These are phyloP conservation scores for Neofusicoccum cordaticola DNA, from an alignment of 2,329 filamentous ascomycete species.

Conservation along the genomic window DNA sequence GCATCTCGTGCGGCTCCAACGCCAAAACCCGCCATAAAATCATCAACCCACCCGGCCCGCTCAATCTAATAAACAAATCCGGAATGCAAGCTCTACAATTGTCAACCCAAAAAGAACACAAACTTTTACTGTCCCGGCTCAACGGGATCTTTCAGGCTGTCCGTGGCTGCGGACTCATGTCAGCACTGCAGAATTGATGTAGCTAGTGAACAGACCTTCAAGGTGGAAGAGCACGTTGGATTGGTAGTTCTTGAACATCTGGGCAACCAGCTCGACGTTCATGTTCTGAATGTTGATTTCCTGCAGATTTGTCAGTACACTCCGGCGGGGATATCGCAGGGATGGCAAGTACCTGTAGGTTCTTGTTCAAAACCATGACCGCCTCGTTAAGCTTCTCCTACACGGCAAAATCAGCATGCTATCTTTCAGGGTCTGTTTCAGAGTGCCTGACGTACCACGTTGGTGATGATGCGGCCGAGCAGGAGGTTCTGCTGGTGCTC, in stretches of 20 bases:
- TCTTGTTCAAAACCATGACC: constrained; percentile 87
- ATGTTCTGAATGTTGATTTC: constrained; percentile 99
- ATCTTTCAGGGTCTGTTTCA: neutral
- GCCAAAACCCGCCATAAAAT: neutral
- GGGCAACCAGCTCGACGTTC: constrained; percentile 95
- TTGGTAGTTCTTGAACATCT: constrained; percentile 99
- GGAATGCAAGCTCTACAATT: neutral
- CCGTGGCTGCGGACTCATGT: constrained; percentile 60
- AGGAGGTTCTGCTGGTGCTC: constrained; percentile 95
- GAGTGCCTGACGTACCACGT: constrained; percentile 70
- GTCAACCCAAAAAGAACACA: neutral
- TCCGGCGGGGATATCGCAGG: neutral
- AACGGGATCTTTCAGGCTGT: constrained; percentile 75
- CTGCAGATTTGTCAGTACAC: constrained; percentile 43
- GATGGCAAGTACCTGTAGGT: constrained; percentile 64
- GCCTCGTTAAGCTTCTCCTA: constrained; percentile 98
- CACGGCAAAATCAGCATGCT: neutral
- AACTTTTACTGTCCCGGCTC: constrained; percentile 23
- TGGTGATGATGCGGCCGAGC: constrained; percentile 92
- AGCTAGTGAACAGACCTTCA: constrained; percentile 64
- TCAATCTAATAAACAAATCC: no score
- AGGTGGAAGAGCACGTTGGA: constrained; percentile 96
- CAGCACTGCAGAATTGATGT: neutral
- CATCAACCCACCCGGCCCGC: neutral
- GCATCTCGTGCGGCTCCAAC: neutral